These are phyloP conservation scores for Triangularia verruculosa DNA, from an alignment of 2,329 filamentous ascomycete species.

Conservation along the genomic window DNA sequence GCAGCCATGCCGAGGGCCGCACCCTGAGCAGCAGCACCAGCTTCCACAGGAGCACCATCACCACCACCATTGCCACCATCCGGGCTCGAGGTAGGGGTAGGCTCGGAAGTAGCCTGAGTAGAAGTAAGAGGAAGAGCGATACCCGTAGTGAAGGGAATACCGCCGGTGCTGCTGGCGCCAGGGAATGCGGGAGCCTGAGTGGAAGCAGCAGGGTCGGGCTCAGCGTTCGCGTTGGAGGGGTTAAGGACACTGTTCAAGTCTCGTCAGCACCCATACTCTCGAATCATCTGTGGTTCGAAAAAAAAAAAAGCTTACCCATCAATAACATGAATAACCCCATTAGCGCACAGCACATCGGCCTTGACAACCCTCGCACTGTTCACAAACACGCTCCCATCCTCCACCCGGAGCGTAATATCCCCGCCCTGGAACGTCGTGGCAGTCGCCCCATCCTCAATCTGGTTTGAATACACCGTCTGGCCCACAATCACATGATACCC, in stretches of 20 bases:
- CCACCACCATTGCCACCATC: conserved; percentile 31
- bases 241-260: conserved; percentile 50
- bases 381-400: conserved; percentile 42
- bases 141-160: conserved; percentile 54
- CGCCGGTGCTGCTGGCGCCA: conserved; percentile 47
- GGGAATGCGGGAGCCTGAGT: conserved; percentile 53
- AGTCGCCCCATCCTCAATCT: conserved; percentile 32
- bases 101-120: neutral
- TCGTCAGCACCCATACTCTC: neutral
- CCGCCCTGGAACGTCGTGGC: conserved; percentile 42
- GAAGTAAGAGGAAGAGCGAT: conserved; percentile 40
- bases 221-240: conserved; percentile 45
- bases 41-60: conserved; percentile 34
- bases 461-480: conserved; percentile 50
- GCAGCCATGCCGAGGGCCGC: conserved; percentile 44
- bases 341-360: conserved; percentile 49
- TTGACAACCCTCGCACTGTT: conserved; percentile 50
- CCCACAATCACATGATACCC: conserved; percentile 62
- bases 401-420: conserved; percentile 44
- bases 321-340: conserved; percentile 57
- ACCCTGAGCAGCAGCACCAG: conserved; percentile 32
- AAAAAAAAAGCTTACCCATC: conserved; percentile 45
- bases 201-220: conserved; percentile 41
- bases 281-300: no score
- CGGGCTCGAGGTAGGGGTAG: conserved; percentile 29